Evolutionary conservation across 2,329 filamentous ascomycete species (phyloP).

Genomic region (Colletotrichum shisoi): DNA sequence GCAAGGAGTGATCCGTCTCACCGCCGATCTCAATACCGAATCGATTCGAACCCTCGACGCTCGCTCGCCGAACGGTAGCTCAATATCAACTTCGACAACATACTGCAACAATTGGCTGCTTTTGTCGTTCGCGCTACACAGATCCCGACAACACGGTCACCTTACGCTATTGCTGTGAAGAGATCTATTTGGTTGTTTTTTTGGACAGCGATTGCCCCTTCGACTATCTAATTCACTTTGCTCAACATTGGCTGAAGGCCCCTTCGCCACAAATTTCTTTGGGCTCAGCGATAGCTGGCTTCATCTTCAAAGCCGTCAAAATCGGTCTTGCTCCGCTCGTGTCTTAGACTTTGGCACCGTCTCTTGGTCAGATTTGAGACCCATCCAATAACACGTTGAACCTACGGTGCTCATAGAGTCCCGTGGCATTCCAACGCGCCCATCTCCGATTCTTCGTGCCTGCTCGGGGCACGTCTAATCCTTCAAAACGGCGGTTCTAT

Average conservation of each 20-base stretch:
- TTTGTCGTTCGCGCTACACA: slow-evolving; percentile 22
- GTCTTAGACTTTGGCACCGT: slow-evolving; percentile 19
- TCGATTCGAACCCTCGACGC: slow-evolving; percentile 33
- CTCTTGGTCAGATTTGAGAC: slow-evolving; percentile 26
- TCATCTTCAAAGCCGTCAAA: slow-evolving; percentile 8
- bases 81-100: slow-evolving; percentile 39
- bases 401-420: slow-evolving; percentile 25
- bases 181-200: background rate
- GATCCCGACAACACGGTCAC: background rate
- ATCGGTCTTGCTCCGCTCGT: slow-evolving; percentile 18
- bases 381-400: slow-evolving; percentile 20
- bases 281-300: slow-evolving; percentile 17
- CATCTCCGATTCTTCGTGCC: slow-evolving; percentile 55
- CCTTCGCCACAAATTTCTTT: slow-evolving; percentile 17
- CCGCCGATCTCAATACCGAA: slow-evolving; percentile 13
- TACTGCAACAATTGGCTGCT: slow-evolving; percentile 28
- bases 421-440: slow-evolving; percentile 40
- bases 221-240: slow-evolving; percentile 25
- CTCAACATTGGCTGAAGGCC: slow-evolving; percentile 13
- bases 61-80: slow-evolving; percentile 29
- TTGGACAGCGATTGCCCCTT: slow-evolving; percentile 24
- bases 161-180: background rate
- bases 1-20: slow-evolving; percentile 34
- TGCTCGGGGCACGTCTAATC: slow-evolving; percentile 64
- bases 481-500: slow-evolving; percentile 83